phyloP scores from a whole-genome alignment of 108 stramenopile genomes.

The Pseudonitzschia pungens region DNA sequence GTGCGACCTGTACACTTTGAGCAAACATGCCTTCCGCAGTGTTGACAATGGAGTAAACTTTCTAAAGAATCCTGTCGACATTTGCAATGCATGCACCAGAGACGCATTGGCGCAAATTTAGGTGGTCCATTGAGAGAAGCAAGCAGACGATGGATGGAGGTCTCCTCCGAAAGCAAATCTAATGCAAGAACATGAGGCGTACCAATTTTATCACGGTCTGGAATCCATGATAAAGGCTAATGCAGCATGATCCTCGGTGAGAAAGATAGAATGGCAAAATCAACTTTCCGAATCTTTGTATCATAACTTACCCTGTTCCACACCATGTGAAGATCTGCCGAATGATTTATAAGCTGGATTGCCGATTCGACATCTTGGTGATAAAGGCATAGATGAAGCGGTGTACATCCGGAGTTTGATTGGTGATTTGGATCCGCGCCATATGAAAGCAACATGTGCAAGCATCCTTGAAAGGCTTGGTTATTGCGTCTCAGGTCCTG shows the following conservation, averaged over 20 bases:
- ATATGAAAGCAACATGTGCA: slow-evolving; percentile 64
- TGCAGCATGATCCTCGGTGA: slow-evolving; percentile 1
- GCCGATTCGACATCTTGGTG: slow-evolving; percentile 77
- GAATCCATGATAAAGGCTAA: slow-evolving; percentile 68
- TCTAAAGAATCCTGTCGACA: slow-evolving; percentile 46
- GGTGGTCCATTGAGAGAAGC: slow-evolving; percentile 58
- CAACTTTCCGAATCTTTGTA: background rate
- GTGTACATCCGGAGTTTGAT: slow-evolving; percentile 78
- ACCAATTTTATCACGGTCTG: slow-evolving; percentile 79
- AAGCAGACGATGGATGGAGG: slow-evolving; percentile 58
- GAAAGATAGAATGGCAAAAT: background rate
- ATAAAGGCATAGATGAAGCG: slow-evolving; percentile 79
- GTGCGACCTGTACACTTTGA: slow-evolving; percentile 42
- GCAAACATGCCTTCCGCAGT: slow-evolving; percentile 79
- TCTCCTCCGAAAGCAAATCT: slow-evolving; percentile 76
- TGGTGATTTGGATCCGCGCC: slow-evolving; percentile 75
- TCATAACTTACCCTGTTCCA: slow-evolving; percentile 66
- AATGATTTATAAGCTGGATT: slow-evolving; percentile 57
- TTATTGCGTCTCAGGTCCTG: slow-evolving; percentile 44
- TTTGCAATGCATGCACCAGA: slow-evolving; percentile 87
- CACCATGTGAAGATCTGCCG: slow-evolving; percentile 69
- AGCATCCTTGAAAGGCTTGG: slow-evolving; percentile 63
- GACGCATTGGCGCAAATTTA: slow-evolving; percentile 54
- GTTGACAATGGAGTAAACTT: slow-evolving; percentile 63
- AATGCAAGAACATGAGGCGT: slow-evolving; percentile 60